Evolutionary conservation across 1,284 basidiomycete genomes (phyloP), one percentile per base, ranked within the genome.

Genomic region (Malassezia furfur): DNA sequence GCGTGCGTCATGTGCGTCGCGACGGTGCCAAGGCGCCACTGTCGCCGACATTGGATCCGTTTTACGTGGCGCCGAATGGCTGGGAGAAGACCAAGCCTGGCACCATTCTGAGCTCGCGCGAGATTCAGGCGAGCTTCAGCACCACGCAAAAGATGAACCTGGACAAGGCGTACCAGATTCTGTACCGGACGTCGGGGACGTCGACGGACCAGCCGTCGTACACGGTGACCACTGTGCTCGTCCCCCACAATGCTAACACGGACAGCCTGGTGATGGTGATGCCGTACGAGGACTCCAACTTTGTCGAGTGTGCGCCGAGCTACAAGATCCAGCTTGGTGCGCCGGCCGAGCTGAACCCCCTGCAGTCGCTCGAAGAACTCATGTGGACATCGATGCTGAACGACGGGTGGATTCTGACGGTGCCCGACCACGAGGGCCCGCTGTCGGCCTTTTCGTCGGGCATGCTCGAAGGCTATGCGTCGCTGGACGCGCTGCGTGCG

Each of bases 391-490:
- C 52, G 7, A 22, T 59, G 15, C 38, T 59, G 14, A 54, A 54
- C 37, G 51, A 54, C 30, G 70, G 70, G 32, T 70, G 65, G 61
- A 67, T 68, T 43, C 59, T 69, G 10, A 63, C 67, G 8, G 59
- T 64, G 1, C 43, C 69, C 14, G 70, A 73, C 35, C 62, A 67
- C 49, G 63, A 68, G 31, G 70, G 70, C 2, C 54, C 54, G 22
- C 52, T 55, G 0, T 44, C 63, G 1, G 59, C 62, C 1, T 68
- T 67, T 44, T 63, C 68, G 7, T 65, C 65, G 14, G 64, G 68
- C 6, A 59, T 57, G 38, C 40, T 66, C 35, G 62, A 67, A 43
- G 68, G 67, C 2, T 52, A 56, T 30, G 67, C 68, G 2, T 51
- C 59, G 12, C 55, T 68, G 11, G 68, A 70, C 38, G 67, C 59